These are phyloP conservation scores for Clitopilus passeckerianus DNA, from an alignment of 768 basidiomycete species.

Conservation along the genomic window DNA sequence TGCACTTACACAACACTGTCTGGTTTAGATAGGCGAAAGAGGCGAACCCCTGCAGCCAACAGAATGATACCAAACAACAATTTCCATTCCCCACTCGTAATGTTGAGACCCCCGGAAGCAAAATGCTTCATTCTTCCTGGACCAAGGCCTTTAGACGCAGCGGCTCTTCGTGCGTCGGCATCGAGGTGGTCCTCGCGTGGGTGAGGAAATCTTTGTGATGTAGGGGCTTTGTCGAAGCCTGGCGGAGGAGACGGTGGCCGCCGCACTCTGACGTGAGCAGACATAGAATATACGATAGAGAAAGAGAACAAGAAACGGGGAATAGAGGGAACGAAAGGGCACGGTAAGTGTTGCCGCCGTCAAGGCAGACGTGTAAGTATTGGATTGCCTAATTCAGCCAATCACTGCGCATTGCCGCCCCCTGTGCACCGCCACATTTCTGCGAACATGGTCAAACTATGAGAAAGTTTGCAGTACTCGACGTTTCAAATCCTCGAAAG, in stretches of 20 bases:
- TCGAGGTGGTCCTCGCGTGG: conserved; percentile 62
- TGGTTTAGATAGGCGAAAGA: conserved; percentile 83
- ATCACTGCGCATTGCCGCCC: neutral
- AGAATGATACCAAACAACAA: conserved; percentile 61
- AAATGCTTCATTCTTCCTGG: conserved; percentile 42
- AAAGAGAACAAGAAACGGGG: neutral
- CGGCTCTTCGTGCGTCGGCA: conserved; percentile 67
- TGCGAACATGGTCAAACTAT: neutral
- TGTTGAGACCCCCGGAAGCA: conserved; percentile 56
- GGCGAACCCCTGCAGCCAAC: conserved; percentile 74
- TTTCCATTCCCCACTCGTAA: conserved; percentile 74
- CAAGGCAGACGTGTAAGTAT: conserved; percentile 2
- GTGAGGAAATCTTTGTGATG: conserved; percentile 60
- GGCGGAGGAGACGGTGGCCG: conserved; percentile 67
- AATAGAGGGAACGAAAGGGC: neutral
- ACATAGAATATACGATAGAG: conserved; percentile 20
- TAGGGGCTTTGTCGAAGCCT: conserved; percentile 30
- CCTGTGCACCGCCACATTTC: neutral
- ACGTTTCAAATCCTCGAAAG: too few species aligned
- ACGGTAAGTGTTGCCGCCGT: neutral
- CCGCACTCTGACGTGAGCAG: conserved; percentile 57
- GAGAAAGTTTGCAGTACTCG: too few species aligned
- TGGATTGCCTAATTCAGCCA: neutral
- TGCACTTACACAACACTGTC: conserved; percentile 87
- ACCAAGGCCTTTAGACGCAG: conserved; percentile 60